Evolutionary conservation across 805 yeast genomes (phyloP), one percentile per base, ranked within the genome.

Genomic region (Yueomyces sinensis): DNA sequence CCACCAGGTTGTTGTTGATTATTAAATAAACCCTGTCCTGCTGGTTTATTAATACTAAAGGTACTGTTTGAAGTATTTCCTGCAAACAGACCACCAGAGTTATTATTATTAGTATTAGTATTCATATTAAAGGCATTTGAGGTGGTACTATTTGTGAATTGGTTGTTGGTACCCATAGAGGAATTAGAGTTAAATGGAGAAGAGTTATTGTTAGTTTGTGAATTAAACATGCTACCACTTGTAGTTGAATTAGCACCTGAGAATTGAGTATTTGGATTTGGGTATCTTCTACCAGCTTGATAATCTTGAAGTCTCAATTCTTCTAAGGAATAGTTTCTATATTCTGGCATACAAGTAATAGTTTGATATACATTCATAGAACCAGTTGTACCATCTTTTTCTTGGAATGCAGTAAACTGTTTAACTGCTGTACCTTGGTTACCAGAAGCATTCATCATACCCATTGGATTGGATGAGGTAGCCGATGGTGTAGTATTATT

Each of bases 291-390:
- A 41, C 62, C 72, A 13, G 82, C 87, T 46, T 74, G 73, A 54
- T 91, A 91, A 59, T 91, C 99, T 55, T 80, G 89, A 45, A 70
- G 63, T 52, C 99, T 72, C 56, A 91, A 70, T 54, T 91, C 98
- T 56, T 86, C 96, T 49, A 76, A 71, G 0, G 95, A 82, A 47
- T 58, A 82, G 45, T 76, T 75, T 46, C 69, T 70, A 53, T 89
- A 91, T 56, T 84, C 94, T 4, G 94, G 94, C 96, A 91, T 87
- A 31, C 82, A 71, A 9, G 82, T 64, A 41, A 91, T 79, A 45
- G 74, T 74, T 56, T 89, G 83, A 59, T 65, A 87, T 33, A 66
- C 59, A 36, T 74, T 76, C 16, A 65, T 62, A 5, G 71, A 69
- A 23, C 74, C 70, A 11, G 75, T 63, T 4, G 65, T 54, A 25